phyloP scores from a whole-genome alignment of 139 green algal species.

The Picochlorum costavermella region DNA sequence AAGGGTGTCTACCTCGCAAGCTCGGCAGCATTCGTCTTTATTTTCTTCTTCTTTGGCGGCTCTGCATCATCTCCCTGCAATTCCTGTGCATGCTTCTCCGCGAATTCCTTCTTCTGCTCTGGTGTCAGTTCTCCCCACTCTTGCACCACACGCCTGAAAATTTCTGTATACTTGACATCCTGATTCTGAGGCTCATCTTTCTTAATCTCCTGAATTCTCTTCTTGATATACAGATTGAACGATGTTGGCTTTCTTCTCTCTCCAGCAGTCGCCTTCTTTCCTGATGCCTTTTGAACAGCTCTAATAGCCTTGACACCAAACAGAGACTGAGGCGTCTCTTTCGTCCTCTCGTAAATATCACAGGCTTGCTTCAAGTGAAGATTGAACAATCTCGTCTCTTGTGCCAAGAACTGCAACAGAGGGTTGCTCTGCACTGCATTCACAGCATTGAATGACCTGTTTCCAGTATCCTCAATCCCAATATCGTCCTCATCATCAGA shows the following conservation, averaged over 20 bases:
- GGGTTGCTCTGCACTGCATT: slow-evolving; percentile 26
- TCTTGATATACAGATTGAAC: slow-evolving; percentile 42
- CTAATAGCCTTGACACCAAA: slow-evolving; percentile 7
- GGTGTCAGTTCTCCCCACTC: not conserved
- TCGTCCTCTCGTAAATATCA: slow-evolving; percentile 2
- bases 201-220: slow-evolving; percentile 25
- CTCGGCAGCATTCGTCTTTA: too few species aligned
- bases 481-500: slow-evolving; percentile 21
- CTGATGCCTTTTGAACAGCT: slow-evolving; percentile 1
- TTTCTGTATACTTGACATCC: slow-evolving; percentile 11
- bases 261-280: slow-evolving; percentile 10
- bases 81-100: not conserved
- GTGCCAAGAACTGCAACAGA: slow-evolving; percentile 21
- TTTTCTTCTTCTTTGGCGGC: not conserved
- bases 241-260: slow-evolving; percentile 27
- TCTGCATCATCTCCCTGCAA: not conserved
- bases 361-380: slow-evolving; percentile 14
- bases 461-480: slow-evolving; percentile 76
- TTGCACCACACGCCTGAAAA: slow-evolving; percentile 19
- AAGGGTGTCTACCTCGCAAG: too few species aligned
- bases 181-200: slow-evolving; percentile 10
- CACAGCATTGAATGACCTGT: slow-evolving; percentile 92
- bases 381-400: slow-evolving; percentile 31
- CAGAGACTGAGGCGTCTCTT: slow-evolving; percentile 19
- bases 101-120: slow-evolving; percentile 9